These are phyloP conservation scores for Metschnikowia vanudenii DNA, from an alignment of 805 yeast species.

Conservation along the genomic window DNA sequence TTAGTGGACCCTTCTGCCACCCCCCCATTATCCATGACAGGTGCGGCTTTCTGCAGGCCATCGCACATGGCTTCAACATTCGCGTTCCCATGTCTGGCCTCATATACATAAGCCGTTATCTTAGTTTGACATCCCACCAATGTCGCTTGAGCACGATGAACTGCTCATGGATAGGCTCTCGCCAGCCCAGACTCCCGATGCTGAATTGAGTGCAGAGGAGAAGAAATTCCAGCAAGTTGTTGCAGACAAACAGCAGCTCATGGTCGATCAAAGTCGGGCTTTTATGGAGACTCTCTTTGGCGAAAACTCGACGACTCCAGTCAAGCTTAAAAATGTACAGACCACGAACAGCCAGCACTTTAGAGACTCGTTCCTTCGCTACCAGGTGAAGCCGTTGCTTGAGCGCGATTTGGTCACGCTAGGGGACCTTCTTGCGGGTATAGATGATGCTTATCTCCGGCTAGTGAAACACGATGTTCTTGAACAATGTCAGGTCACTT, in stretches of 20 bases:
- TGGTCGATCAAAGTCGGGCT: conserved; percentile 33
- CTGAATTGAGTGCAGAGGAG: conserved; percentile 22
- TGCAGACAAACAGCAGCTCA: conserved; percentile 29
- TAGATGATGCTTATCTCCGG: conserved; percentile 46
- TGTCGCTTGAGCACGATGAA: conserved; percentile 31
- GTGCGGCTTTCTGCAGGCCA: neutral
- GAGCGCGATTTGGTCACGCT: conserved; percentile 38
- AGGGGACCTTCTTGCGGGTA: conserved; percentile 34
- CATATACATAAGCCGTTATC: neutral
- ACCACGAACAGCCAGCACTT: conserved; percentile 48
- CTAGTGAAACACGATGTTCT: conserved; percentile 45
- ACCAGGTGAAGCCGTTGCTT: conserved; percentile 49
- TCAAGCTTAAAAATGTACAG: conserved; percentile 44
- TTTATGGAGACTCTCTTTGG: conserved; percentile 35
- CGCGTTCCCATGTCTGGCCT: neutral
- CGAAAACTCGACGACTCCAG: conserved; percentile 39
- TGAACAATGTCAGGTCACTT: conserved; percentile 38
- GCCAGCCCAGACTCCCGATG: conserved; percentile 10
- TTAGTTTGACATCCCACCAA: neutral
- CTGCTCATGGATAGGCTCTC: conserved; percentile 34
- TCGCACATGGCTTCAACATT: neutral
- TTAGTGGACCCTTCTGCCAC: no score
- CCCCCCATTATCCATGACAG: no score
- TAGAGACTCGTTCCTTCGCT: conserved; percentile 43
- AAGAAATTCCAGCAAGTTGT: conserved; percentile 27